A percentile compares a stretch with the other conserved stretches of the same genome.
phyloP scores from a whole-genome alignment of 192 early-diverging fungal genomes.

The Kickxella alabastrina region DNA sequence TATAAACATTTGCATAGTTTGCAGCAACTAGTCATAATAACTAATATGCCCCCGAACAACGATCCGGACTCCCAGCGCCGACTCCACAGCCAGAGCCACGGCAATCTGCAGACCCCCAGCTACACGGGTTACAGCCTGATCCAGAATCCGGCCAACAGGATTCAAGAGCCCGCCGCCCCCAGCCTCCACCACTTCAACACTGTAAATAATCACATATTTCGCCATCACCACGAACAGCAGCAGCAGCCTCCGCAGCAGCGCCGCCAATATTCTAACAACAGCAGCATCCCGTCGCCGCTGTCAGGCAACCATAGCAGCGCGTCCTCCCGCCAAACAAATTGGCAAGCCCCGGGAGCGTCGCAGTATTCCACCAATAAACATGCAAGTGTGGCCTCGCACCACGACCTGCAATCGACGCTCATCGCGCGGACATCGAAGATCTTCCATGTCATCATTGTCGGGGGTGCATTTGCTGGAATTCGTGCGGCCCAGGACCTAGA shows the following conservation, averaged over 20 bases:
- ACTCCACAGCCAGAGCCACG: slow-evolving; percentile 5
- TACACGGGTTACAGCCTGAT: slow-evolving; percentile 6
- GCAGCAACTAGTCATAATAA: no score
- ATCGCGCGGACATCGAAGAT: slow-evolving; percentile 48
- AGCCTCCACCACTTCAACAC: background rate
- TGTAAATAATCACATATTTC: background rate
- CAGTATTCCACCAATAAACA: background rate
- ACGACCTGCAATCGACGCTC: slow-evolving; percentile 25
- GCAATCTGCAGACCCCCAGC: background rate
- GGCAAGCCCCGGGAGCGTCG: background rate
- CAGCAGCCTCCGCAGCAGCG: background rate
- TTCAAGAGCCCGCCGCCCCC: background rate
- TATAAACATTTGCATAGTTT: no score
- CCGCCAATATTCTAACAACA: no score
- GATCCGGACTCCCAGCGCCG: background rate
- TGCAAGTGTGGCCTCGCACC: slow-evolving; percentile 10
- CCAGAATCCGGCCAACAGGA: background rate
- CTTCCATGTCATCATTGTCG: slow-evolving; percentile 53
- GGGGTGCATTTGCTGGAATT: slow-evolving; percentile 51
- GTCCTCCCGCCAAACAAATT: no score
- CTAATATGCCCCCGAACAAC: background rate
- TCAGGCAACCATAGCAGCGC: slow-evolving; percentile 1
- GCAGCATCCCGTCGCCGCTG: slow-evolving; percentile 1
- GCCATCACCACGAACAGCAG: background rate
- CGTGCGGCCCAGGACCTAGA: slow-evolving; percentile 52